Evolutionary conservation across 805 yeast species (phyloP), one percentile per base, ranked within the genome.

Genomic region (Candida orba): DNA sequence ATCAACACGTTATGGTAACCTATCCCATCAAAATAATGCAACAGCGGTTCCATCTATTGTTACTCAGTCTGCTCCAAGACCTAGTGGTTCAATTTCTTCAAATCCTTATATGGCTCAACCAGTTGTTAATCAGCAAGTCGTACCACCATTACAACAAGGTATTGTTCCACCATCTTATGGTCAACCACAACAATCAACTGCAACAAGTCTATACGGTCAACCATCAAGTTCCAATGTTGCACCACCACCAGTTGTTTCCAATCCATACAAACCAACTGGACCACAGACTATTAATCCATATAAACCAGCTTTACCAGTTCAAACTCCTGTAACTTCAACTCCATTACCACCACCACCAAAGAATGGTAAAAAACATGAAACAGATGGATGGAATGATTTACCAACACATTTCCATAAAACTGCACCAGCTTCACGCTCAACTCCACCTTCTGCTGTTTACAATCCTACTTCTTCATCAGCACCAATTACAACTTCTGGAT

Each of bases 371-470:
- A 73, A 70, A 44, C 63, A 62, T 42, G 76, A 76, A 36, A 75
- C 75, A 33, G 85, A 80, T 33, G 87, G 86, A 4, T 81, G 88
- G 87, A 81, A 80, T 53, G 86, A 80, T 56, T 64, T 81, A 47
- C 87, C 88, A 40, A 70, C 75, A 10, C 64, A 71, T 9, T 73
- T 73, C 63, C 72, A 72, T 38, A 56, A 54, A 23, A 33, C 42
- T 6, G 51, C 47, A 35, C 51, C 53, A 29, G 27, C 64, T 25
- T 62, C 72, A 9, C 73, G 73, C 41, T 66, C 73, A 33, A 66
- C 72, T 27, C 72, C 76, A 18, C 68, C 78, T 15, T 65, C 75
- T 7, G 65, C 69, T 15, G 65, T 37, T 12, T 40, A 43, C 12
- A 34, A 27, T 27, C 29, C 29, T 10, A 13, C 13, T 10, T 9